Base-by-base conservation (phyloP, 2,329 filamentous ascomycete species). In the Bipolaris victoriae region DNA sequence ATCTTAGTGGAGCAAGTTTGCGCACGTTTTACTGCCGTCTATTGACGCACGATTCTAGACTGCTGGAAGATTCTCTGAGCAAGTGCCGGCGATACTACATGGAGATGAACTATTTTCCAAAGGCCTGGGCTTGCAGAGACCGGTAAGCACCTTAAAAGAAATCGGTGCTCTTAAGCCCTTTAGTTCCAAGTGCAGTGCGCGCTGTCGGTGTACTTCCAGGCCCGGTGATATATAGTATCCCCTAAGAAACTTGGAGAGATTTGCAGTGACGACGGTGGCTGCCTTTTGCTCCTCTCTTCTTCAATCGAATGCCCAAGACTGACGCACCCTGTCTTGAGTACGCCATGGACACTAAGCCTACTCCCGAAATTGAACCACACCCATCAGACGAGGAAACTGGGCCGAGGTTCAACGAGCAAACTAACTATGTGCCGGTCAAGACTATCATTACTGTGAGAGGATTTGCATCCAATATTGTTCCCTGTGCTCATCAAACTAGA, bases 371-470 rank as follows among this genome's bases (percentile, higher is more conserved):
- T n/a, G 22, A 3, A 29, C 5, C 24, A 29, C 5, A n/a, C 16
- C n/a, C 41, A 31, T 15, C 40, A 29, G 16, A 7, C 35, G 41
- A 49, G 2, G 24, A 50, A 26, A 35, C 44, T n/a, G n/a, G 49
- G 33, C 54, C 45, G 11, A 46, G 24, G 7, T 65, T 67, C 54
- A 67, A 67, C 22, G 64, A 67, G 41, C 64, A 67, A 40, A 67
- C 65, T n/a, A 58, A 67, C 45, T 67, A 67, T 40, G 65, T 67
- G 5, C 65, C 65, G 2, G 58, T 60, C 20, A 66, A 57, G 37
- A 62, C 59, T 1, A 64, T 67, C 35, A 64, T 67, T 4, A 67
- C 61, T 20, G 64, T 64, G 46, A 22, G 55, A 31, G 48, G 16
- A 5, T 15, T 7, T 13, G 3, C 24, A 1, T n/a, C 2, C 24